Evolutionary conservation across 202 grass and related monocot species (phyloP).

Genomic region (Panicum hallii): DNA sequence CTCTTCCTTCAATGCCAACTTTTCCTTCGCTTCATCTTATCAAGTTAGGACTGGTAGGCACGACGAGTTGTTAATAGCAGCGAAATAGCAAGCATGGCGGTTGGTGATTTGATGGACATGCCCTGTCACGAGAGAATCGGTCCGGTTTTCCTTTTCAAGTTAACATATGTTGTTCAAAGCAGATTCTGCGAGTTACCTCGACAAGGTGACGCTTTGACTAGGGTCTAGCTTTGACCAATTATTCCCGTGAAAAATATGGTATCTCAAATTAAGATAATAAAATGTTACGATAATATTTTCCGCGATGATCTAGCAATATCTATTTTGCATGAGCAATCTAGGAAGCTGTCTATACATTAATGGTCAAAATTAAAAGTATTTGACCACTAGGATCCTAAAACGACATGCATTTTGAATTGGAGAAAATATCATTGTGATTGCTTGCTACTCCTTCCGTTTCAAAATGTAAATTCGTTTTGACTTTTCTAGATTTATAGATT

Average conservation of each 20-base stretch:
- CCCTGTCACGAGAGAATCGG: neutral
- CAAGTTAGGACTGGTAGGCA: neutral
- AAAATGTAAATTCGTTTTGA: too few species aligned
- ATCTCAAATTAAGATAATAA: too few species aligned
- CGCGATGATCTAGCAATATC: neutral
- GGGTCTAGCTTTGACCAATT: too few species aligned
- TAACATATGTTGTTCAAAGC: neutral
- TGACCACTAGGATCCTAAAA: too few species aligned
- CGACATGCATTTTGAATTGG: neutral
- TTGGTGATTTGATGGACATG: neutral
- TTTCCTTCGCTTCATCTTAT: neutral
- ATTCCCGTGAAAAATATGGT: too few species aligned
- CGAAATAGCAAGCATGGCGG: neutral
- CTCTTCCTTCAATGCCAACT: neutral
- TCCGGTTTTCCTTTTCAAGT: neutral
- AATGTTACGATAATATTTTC: neutral
- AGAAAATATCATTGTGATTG: too few species aligned
- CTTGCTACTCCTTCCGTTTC: too few species aligned
- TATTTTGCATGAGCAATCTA: neutral
- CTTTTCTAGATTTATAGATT: too few species aligned
- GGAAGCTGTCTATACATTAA: neutral
- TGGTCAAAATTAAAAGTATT: neutral
- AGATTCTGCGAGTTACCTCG: neutral
- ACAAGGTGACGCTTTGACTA: too few species aligned
- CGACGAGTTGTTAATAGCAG: neutral